Evolutionary conservation across 2,329 filamentous ascomycete species (phyloP).

Genomic region (Monilinia vaccinii-corymbosi): DNA sequence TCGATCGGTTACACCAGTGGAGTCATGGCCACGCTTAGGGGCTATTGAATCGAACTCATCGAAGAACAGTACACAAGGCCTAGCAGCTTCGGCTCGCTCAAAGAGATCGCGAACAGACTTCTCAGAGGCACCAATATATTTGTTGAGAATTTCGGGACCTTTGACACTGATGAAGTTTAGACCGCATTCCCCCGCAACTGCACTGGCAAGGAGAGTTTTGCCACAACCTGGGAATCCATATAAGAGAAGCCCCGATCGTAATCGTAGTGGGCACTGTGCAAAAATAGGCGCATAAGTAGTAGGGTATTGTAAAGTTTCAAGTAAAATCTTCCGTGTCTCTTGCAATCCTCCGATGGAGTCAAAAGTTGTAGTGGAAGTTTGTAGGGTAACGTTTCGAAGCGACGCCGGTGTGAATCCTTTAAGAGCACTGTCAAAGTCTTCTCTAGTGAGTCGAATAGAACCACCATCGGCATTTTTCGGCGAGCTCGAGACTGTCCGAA

Average conservation of each 20-base stretch:
- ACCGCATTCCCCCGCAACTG: slow-evolving; percentile 94
- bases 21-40: slow-evolving; percentile 93
- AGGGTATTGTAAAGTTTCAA: slow-evolving; percentile 93
- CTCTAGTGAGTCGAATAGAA: slow-evolving; percentile 55
- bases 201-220: slow-evolving; percentile 90
- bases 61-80: slow-evolving; percentile 93
- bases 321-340: slow-evolving; percentile 78
- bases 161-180: slow-evolving; percentile 99
- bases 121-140: slow-evolving; percentile 96
- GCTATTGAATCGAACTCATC: slow-evolving; percentile 98
- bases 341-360: slow-evolving; percentile 82
- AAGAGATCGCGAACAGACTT: slow-evolving; percentile 95
- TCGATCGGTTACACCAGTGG: slow-evolving; percentile 94
- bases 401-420: slow-evolving; percentile 93
- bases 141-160: slow-evolving; percentile 95
- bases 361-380: slow-evolving; percentile 88
- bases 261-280: slow-evolving; percentile 85
- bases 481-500: slow-evolving; percentile 59
- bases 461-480: slow-evolving; percentile 36
- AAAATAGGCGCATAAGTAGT: slow-evolving; percentile 98
- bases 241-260: slow-evolving; percentile 83
- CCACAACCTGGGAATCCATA: slow-evolving; percentile 96
- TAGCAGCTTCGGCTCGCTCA: slow-evolving; percentile 80
- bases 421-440: slow-evolving; percentile 76
- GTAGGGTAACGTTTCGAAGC: slow-evolving; percentile 85